Conservation (phyloP, 2,329 filamentous ascomycete genomes). For the Triangularia verruculosa region DNA sequence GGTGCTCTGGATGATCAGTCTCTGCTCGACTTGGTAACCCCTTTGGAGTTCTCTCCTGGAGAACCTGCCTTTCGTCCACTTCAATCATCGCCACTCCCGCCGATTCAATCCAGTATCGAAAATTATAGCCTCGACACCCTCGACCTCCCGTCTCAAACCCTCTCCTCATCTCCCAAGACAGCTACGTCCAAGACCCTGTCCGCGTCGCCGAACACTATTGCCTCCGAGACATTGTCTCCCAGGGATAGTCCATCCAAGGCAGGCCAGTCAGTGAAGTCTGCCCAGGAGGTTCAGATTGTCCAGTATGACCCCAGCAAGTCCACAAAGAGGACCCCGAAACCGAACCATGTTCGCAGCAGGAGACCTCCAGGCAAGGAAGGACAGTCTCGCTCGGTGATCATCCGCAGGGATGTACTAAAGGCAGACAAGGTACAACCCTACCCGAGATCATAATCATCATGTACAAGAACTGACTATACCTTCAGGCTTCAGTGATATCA, state of each 20-base stretch:
- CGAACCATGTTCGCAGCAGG: neutral
- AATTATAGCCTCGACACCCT: neutral
- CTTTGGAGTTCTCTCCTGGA: neutral
- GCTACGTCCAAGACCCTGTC: neutral
- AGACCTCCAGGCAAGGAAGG: neutral
- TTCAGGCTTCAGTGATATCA: neutral
- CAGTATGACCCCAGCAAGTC: neutral
- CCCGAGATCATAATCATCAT: neutral
- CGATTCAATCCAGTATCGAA: neutral
- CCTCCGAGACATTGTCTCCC: neutral
- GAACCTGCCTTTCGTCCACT: neutral
- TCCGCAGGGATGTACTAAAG: neutral
- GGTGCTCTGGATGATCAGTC: neutral
- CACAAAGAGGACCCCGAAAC: neutral
- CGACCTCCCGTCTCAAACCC: neutral
- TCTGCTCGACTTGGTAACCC: neutral
- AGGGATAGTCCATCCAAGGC: neutral
- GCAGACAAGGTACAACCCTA: neutral
- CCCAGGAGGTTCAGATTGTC: neutral
- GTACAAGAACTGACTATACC: neutral
- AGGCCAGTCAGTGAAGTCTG: neutral
- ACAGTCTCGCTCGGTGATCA: neutral
- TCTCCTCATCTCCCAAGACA: neutral
- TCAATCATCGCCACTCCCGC: neutral
- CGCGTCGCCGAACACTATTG: neutral